Percentiles rank a stretch among this genome's conserved stretches.
These are phyloP conservation scores for Sarocladium strictum DNA, from an alignment of 2,329 filamentous ascomycete genomes.

Conservation along the genomic window DNA sequence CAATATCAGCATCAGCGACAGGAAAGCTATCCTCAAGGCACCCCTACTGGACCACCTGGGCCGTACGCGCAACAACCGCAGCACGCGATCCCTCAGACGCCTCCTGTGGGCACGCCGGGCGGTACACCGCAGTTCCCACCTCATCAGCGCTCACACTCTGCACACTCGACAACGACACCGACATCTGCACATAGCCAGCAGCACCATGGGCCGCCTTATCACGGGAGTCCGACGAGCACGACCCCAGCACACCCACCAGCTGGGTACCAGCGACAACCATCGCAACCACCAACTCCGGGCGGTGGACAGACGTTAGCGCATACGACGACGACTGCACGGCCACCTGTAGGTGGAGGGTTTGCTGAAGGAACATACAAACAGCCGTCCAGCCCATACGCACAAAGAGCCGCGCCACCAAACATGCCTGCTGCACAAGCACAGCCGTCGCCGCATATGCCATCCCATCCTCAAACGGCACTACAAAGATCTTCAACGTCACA, in stretches of 20 bases:
- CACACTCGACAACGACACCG: constrained; percentile 55
- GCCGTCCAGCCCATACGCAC: constrained; percentile 56
- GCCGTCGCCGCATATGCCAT: constrained; percentile 28
- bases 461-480: constrained; percentile 25
- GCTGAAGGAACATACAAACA: constrained; percentile 14
- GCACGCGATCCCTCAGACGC: constrained; percentile 39
- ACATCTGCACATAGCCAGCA: constrained; percentile 56
- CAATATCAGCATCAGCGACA: constrained; percentile 35
- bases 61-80: constrained; percentile 34
- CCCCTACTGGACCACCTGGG: constrained; percentile 25
- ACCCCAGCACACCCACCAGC: constrained; percentile 34
- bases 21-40: constrained; percentile 39
- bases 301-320: constrained; percentile 20
- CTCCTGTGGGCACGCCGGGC: constrained; percentile 39
- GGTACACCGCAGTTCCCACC: constrained; percentile 29
- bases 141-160: constrained; percentile 50
- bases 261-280: constrained; percentile 41
- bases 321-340: background rate
- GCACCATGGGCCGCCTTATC: constrained; percentile 44
- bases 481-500: constrained; percentile 37
- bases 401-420: constrained; percentile 30
- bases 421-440: constrained; percentile 12
- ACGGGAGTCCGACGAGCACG: constrained; percentile 46
- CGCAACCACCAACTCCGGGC: constrained; percentile 48
- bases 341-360: background rate